Base-by-base conservation (phyloP, 441 rosid genomes). In the Populus hybrid region DNA sequence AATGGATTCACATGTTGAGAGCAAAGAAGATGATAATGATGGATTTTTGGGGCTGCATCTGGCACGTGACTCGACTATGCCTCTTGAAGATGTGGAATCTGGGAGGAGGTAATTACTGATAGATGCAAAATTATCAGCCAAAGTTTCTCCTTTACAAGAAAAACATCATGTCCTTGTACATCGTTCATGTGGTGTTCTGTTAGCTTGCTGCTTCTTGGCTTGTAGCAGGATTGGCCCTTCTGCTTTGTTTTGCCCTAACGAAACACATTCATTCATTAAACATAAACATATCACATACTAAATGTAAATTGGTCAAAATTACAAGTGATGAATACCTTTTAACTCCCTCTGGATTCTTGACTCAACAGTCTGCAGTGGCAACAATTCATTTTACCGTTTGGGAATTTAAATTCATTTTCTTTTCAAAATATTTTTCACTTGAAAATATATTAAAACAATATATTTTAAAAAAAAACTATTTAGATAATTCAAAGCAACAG, bases 21-120 rank as follows among this genome's bases (percentile, higher is more conserved):
- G 83, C 40, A 77, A 76, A 64, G 81, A 76, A 64, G 87, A 83
- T 61, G 88, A 77, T 73, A 82, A 76, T n/a, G 65, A 76, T 5
- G 89, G 89, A 72, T 85, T 71, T 74, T 68, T 82, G 78, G 90
- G 91, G 45, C 72, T 88, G 59, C 89, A 85, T 76, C 78, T 88
- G 82, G 85, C 76, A 64, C 72, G 61, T 38, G 77, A 79, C 71
- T 77, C 89, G 63, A 75, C 53, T 82, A 69, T 76, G 69, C 76
- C 77, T 53, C 20, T 53, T 72, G 84, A 72, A 38, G 92, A 87
- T 74, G 70, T 81, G 28, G 92, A 88, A 83, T 59, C 69, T 2
- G 88, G 87, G 66, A 81, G 83, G 75, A 78, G 84, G 63, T 56
- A 56, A 56, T 20, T 18, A 6, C 61, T n/a, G 63, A 20, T 56